Evolutionary conservation across 2,329 filamentous ascomycete species (phyloP).

Genomic region (Colletotrichum tropicicola): DNA sequence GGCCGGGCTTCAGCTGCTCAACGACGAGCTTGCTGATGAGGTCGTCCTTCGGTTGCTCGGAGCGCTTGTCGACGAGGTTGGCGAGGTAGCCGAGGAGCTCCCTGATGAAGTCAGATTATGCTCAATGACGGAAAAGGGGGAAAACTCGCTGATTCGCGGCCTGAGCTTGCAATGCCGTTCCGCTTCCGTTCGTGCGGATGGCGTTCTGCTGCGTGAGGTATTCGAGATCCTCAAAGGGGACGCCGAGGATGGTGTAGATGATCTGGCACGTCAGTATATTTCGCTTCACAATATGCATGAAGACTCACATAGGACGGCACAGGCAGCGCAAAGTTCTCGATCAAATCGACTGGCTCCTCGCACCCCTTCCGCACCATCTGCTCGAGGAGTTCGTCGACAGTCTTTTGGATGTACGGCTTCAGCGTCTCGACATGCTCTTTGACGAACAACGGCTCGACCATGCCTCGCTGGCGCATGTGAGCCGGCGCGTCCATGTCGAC

Average conservation of each 20-base stretch:
- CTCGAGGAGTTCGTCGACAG: constrained; percentile 52
- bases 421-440: constrained; percentile 46
- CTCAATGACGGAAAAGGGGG: not conserved
- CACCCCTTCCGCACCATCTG: constrained; percentile 46
- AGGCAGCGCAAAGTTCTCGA: constrained; percentile 56
- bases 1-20: constrained; percentile 49
- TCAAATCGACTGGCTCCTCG: constrained; percentile 51
- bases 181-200: constrained; percentile 56
- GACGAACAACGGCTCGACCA: constrained; percentile 55
- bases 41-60: constrained; percentile 50
- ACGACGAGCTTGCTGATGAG: constrained; percentile 54
- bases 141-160: constrained; percentile 50
- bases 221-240: constrained; percentile 55
- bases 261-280: constrained; percentile 40
- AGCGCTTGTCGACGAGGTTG: constrained; percentile 49
- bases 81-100: constrained; percentile 55
- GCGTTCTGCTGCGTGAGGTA: constrained; percentile 56
- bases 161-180: constrained; percentile 54
- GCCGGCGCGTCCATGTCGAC: constrained; percentile 60
- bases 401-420: constrained; percentile 55
- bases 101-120: constrained; percentile 31
- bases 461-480: constrained; percentile 55
- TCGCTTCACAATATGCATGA: not conserved
- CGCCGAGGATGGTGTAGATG: constrained; percentile 59
- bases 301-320: constrained; percentile 56